These are phyloP conservation scores for Phialophora expanda DNA, from an alignment of 2,329 filamentous ascomycete species.

Conservation along the genomic window DNA sequence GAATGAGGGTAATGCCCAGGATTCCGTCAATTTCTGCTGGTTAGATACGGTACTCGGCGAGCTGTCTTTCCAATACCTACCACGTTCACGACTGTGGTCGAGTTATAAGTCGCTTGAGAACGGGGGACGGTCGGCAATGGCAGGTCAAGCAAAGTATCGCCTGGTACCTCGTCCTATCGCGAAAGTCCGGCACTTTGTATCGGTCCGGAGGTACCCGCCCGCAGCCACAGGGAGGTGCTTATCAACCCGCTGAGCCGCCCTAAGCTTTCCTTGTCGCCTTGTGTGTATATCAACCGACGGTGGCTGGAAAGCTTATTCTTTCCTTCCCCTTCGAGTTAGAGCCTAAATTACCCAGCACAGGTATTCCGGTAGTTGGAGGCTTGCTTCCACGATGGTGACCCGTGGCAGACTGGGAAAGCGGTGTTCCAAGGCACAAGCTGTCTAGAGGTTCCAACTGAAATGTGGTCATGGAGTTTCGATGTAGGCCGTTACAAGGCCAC, in stretches of 20 bases:
- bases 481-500: neutral
- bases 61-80: neutral
- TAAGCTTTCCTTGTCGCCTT: neutral
- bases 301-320: neutral
- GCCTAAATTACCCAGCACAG: neutral
- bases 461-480: neutral
- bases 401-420: neutral
- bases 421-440: neutral
- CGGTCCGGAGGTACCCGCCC: constrained; percentile 4
- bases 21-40: neutral
- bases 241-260: neutral
- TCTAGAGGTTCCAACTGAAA: neutral
- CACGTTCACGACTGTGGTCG: neutral
- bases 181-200: neutral
- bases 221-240: neutral
- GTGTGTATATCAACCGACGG: neutral
- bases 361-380: neutral
- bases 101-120: neutral
- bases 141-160: neutral
- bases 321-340: neutral
- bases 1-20: neutral
- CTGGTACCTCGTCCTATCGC: neutral
- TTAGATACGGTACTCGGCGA: neutral
- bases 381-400: neutral
- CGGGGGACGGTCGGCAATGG: neutral